These are phyloP conservation scores for Boehmeria nivea DNA, from an alignment of 306 rosid genomes.

Conservation along the genomic window DNA sequence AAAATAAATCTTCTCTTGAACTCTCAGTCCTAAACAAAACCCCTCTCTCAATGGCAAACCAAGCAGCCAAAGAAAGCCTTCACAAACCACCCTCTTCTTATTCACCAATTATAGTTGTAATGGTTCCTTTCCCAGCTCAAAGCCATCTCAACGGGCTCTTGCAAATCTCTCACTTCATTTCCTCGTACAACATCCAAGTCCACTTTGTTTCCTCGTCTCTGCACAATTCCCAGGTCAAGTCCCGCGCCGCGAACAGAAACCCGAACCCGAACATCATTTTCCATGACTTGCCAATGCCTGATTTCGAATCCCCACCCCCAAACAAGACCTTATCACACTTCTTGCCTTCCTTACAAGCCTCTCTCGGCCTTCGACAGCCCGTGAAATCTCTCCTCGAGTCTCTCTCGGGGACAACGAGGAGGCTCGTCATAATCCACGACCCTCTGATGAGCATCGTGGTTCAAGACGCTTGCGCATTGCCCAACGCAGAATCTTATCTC, in stretches of 20 bases:
- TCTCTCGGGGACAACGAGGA: neutral
- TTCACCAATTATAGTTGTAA: neutral
- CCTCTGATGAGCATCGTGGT: neutral
- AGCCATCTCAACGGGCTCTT: constrained; percentile 16
- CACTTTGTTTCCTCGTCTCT: neutral
- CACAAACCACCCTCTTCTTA: neutral
- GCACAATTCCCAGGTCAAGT: constrained; percentile 1
- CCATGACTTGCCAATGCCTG: neutral
- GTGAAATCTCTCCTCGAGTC: too few relatives aligned
- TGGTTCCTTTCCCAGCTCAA: constrained; percentile 5
- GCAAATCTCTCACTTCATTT: neutral
- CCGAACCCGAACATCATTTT: neutral
- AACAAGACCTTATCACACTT: too few relatives aligned
- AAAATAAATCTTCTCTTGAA: too few relatives aligned
- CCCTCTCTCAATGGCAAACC: neutral
- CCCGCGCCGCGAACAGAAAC: neutral
- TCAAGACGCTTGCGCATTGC: neutral
- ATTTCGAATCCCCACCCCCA: neutral
- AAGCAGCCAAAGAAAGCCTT: neutral
- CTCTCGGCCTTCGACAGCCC: too few relatives aligned
- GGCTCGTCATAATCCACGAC: constrained; percentile 4
- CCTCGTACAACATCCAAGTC: constrained; percentile 1
- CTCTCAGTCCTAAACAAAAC: too few relatives aligned
- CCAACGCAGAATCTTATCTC: neutral
- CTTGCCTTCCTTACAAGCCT: too few relatives aligned